phyloP scores from a whole-genome alignment of 169 alveolate species.

The Besnoitia besnoiti region DNA sequence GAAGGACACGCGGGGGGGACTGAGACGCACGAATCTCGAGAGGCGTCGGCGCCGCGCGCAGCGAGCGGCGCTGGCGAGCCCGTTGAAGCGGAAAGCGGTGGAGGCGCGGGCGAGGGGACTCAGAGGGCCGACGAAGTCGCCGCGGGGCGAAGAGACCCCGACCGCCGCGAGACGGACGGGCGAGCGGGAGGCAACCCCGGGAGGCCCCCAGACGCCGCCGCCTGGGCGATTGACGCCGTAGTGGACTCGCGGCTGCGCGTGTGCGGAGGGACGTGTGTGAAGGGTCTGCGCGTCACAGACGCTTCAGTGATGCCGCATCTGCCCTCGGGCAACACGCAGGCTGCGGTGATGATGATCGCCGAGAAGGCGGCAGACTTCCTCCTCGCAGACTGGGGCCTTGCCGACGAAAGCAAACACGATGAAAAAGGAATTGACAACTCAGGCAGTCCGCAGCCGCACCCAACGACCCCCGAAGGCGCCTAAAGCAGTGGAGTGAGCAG shows the following conservation, averaged over 20 bases:
- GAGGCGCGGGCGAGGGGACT: background rate
- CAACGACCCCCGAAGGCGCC: no score
- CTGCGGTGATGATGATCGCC: conserved; percentile 48
- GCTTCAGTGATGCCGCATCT: conserved; percentile 66
- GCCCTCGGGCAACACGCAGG: conserved; percentile 57
- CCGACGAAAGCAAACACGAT: no score
- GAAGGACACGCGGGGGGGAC: background rate
- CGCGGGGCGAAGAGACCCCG: background rate
- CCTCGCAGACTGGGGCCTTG: no score
- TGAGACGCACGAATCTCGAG: no score
- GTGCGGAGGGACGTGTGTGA: conserved; percentile 52
- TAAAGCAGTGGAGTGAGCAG: no score
- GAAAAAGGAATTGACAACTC: no score
- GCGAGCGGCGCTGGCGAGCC: no score
- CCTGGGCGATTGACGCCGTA: conserved; percentile 26
- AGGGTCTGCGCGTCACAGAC: conserved; percentile 41
- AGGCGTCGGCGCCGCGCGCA: no score
- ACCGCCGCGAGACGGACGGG: background rate
- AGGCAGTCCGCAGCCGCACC: no score
- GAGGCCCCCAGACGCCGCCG: background rate
- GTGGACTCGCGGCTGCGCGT: conserved; percentile 49
- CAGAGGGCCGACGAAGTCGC: no score
- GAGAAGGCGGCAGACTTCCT: conserved; percentile 46
- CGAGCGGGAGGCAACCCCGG: background rate
- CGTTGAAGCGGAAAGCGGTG: background rate